Percentiles rank a stretch among this genome's conserved stretches.
Conservation (phyloP, 1,284 basidiomycete species). For the Blastosporella zonata region DNA sequence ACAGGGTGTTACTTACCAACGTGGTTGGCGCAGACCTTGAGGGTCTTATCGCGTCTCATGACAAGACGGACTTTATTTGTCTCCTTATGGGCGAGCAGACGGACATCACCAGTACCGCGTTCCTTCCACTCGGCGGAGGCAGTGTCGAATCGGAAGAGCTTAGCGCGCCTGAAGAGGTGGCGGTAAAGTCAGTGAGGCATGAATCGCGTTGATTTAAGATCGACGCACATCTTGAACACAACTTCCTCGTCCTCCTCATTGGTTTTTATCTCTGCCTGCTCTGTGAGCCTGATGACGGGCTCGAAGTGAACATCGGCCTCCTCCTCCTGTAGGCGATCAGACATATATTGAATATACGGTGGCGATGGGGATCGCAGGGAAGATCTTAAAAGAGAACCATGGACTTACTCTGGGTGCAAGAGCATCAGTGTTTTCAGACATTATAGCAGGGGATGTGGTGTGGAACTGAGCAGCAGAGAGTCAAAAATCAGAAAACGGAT, state of each 20-base stretch:
- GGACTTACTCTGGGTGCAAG: conserved; percentile 66
- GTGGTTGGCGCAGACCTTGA: conserved; percentile 99
- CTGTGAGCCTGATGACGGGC: conserved; percentile 96
- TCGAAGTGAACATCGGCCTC: conserved; percentile 92
- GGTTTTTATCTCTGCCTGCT: conserved; percentile 94
- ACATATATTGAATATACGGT: conserved; percentile 6
- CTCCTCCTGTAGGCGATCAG: conserved; percentile 57
- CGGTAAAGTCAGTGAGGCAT: conserved; percentile 17
- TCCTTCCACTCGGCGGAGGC: conserved; percentile 94
- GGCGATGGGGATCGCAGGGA: conserved; percentile 13
- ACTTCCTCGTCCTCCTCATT: conserved; percentile 93
- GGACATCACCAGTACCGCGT: conserved; percentile 89
- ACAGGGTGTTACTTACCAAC: conserved; percentile 62
- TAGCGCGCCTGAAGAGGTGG: conserved; percentile 77
- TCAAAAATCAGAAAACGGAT: conserved; percentile 20
- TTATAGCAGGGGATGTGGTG: conserved; percentile 36
- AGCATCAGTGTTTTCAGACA: conserved; percentile 64
- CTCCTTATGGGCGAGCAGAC: conserved; percentile 84
- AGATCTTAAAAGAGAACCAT: conserved; percentile 13
- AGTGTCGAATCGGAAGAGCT: conserved; percentile 95
- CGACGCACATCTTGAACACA: conserved; percentile 92
- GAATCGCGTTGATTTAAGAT: conserved; percentile 31
- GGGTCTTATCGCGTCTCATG: conserved; percentile 99
- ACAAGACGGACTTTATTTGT: conserved; percentile 93
- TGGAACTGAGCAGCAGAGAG: conserved; percentile 16